Evolutionary conservation across 192 early-diverging fungal genomes (phyloP).

Genomic region (Phlyctochytrium arcticum): DNA sequence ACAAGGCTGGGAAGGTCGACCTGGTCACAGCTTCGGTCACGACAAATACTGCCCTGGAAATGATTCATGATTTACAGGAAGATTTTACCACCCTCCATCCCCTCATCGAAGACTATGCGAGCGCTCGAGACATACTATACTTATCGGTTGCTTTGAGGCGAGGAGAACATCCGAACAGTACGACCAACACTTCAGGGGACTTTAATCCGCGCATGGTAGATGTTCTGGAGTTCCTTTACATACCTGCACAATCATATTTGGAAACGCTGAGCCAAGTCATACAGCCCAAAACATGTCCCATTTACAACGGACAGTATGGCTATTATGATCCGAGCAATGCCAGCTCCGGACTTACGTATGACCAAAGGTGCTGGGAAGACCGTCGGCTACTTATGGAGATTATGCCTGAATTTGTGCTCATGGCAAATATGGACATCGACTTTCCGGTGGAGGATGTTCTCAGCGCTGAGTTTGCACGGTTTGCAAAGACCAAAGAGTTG

Average conservation of each 20-base stretch:
- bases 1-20: background rate
- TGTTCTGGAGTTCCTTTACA: no score
- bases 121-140: background rate
- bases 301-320: slow-evolving; percentile 12
- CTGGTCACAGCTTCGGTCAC: slow-evolving; percentile 15
- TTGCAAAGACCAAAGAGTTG: background rate
- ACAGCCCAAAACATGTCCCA: background rate
- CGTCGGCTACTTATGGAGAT: background rate
- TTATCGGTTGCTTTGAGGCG: background rate
- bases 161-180: background rate
- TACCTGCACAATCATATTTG: background rate
- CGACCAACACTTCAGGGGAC: no score
- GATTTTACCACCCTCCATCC: background rate
- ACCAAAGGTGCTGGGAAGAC: background rate
- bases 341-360: background rate
- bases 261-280: background rate
- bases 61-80: slow-evolving; percentile 3
- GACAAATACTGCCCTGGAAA: slow-evolving; percentile 4
- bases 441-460: background rate
- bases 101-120: background rate
- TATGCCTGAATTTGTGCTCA: slow-evolving; percentile 8
- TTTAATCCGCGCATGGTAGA: no score
- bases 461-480: background rate
- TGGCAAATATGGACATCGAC: background rate
- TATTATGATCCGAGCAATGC: background rate